Base-by-base conservation (phyloP, 306 rosid genomes). In the Cicer cuneatum region DNA sequence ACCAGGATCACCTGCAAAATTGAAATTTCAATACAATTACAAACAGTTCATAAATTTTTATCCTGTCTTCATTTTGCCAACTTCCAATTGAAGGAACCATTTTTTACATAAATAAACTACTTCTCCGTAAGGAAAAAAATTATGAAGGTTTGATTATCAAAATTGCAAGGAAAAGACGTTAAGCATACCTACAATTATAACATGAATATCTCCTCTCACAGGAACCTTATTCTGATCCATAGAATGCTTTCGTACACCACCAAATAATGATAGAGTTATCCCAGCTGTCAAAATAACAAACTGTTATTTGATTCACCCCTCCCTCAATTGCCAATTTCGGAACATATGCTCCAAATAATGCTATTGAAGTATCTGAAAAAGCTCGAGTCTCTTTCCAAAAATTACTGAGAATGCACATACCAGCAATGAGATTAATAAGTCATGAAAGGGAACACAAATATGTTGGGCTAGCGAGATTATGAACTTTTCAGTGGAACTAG, bases 151-250 rank as follows among this genome's bases (percentile, higher is more conserved):
- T 65, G 67, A 66, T 68, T 80, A 69, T 49, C 65, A 67, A 70
- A 70, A 66, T 64, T 64, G 77, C 21, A 86, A 58, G 76, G 66
- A 58, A 68, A 72, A 69, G 75, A 65, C 68, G 79, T 57, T 46
- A 79, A 72, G 40, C 88, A 72, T 90, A 94, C 98, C 98, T 66
- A 94, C 98, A 76, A 91, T 81, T 70, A 94, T 78, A 83, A 91
- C 93, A 88, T 94, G 97, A 78, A 94, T 87, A 76, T 91, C 98
- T 77, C 98, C 96, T 84, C 98, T 86, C 48, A 94, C 98, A 71
- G 96, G 96, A 86, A 94, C 96, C 90, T 91, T 94, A 80, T 92
- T 94, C 80, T 82, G 89, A 83, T 94, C 96, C 85, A 82, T 87
- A 70, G 92, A 86, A 86, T 91, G 88, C 85, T 88, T 94, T 52